These are phyloP conservation scores for Aspergillus pseudoglaucus DNA, from an alignment of 2,329 filamentous ascomycete genomes.

Conservation along the genomic window DNA sequence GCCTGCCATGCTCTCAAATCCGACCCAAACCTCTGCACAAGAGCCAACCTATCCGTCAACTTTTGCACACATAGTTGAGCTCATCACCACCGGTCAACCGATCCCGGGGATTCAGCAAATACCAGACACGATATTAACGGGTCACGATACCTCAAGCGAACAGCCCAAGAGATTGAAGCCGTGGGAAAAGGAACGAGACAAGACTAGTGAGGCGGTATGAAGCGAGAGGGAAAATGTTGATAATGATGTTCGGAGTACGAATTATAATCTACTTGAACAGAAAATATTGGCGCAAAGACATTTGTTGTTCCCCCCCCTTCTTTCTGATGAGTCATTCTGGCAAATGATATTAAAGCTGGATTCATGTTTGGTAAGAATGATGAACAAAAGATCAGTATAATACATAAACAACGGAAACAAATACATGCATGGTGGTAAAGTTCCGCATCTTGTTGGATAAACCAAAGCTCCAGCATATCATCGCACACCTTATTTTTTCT, in stretches of 20 bases:
- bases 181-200: slow-evolving; percentile 62
- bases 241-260: no score
- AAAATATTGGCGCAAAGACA: slow-evolving; percentile 1
- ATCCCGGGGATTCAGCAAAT: slow-evolving; percentile 86
- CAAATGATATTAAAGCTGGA: neutral
- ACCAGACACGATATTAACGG: slow-evolving; percentile 68
- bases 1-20: slow-evolving; percentile 3
- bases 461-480: slow-evolving; percentile 14
- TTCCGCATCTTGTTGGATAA: slow-evolving; percentile 6
- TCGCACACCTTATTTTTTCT: slow-evolving; percentile 11
- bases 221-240: no score
- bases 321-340: neutral
- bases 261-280: neutral
- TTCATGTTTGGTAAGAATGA: neutral
- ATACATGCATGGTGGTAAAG: neutral
- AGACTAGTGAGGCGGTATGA: neutral
- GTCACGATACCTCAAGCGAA: slow-evolving; percentile 56
- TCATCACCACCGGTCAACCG: slow-evolving; percentile 73
- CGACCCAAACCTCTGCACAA: slow-evolving; percentile 37
- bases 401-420: neutral
- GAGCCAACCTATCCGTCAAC: slow-evolving; percentile 66
- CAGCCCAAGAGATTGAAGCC: slow-evolving; percentile 58
- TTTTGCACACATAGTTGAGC: slow-evolving; percentile 78
- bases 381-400: neutral
- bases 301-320: neutral